phyloP scores from a whole-genome alignment of 1,284 basidiomycete species.

The Heliocybe sulcata region DNA sequence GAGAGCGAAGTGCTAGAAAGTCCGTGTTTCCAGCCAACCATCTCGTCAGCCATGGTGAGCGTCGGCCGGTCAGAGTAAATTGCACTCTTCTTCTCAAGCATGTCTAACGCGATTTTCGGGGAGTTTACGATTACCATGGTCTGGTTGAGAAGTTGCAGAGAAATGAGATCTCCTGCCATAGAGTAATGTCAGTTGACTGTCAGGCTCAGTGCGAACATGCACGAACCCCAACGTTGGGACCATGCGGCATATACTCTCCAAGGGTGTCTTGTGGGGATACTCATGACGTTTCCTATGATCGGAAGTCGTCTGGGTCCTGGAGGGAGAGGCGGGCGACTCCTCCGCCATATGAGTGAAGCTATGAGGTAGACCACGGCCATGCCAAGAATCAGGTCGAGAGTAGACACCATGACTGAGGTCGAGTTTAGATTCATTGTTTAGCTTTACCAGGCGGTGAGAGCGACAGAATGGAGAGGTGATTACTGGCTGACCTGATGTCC shows the following conservation, averaged over 20 bases:
- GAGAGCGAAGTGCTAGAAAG: background rate
- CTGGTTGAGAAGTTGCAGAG: background rate
- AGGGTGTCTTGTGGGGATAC: background rate
- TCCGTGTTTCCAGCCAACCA: background rate
- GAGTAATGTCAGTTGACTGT: too few species aligned
- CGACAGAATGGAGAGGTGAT: too few species aligned
- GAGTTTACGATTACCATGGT: constrained; percentile 6
- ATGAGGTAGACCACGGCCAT: background rate
- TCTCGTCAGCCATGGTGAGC: constrained; percentile 2
- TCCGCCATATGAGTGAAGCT: background rate
- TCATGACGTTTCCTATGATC: background rate
- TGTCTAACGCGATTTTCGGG: constrained; percentile 3
- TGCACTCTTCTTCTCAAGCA: constrained; percentile 3
- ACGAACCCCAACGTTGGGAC: background rate
- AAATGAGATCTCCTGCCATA: background rate
- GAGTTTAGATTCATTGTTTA: background rate
- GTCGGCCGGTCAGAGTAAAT: constrained; percentile 4
- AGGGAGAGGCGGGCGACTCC: background rate
- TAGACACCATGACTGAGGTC: background rate
- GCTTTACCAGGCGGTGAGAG: too few species aligned
- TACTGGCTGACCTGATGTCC: too few species aligned
- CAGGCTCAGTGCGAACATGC: too few species aligned
- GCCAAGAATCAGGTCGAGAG: background rate
- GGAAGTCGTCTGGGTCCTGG: background rate
- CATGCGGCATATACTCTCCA: background rate